Percentiles rank a stretch among this genome's conserved stretches.
phyloP scores from a whole-genome alignment of 768 basidiomycete genomes.

The Trametes maxima region DNA sequence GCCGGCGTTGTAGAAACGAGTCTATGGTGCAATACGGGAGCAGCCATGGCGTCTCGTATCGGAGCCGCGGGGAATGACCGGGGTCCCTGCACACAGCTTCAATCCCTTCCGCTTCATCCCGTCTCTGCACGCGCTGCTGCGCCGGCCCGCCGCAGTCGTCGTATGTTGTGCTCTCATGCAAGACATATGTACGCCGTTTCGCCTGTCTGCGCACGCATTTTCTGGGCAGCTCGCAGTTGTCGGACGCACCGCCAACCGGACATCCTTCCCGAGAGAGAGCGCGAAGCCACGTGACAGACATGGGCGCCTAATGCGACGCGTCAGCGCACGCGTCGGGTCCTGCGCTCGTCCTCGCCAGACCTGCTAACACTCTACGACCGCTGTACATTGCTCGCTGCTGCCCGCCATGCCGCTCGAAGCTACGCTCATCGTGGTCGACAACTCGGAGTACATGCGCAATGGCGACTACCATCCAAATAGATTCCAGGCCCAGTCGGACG shows the following conservation, averaged over 20 bases:
- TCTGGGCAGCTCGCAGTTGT: background rate
- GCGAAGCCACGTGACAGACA: constrained; percentile 8
- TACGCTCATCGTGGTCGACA: constrained; percentile 97
- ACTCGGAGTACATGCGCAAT: constrained; percentile 96
- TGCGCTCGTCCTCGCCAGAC: background rate
- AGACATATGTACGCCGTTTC: background rate
- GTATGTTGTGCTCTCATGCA: background rate
- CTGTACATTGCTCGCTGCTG: background rate
- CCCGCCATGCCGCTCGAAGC: constrained; percentile 92
- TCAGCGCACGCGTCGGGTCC: constrained; percentile 22
- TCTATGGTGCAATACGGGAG: no score
- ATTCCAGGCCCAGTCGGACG: constrained; percentile 90
- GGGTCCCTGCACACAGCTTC: background rate
- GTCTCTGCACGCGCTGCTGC: background rate
- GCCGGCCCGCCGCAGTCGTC: background rate
- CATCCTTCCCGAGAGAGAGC: background rate
- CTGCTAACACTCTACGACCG: background rate
- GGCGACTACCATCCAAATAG: constrained; percentile 88
- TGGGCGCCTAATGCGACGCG: constrained; percentile 20
- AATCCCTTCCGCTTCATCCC: background rate
- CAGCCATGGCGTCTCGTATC: no score
- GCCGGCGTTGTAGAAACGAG: no score
- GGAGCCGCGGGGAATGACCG: no score
- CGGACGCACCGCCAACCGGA: background rate
- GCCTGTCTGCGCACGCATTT: background rate